These are phyloP conservation scores for Nemania diffusa DNA, from an alignment of 2,329 filamentous ascomycete species.

Conservation along the genomic window DNA sequence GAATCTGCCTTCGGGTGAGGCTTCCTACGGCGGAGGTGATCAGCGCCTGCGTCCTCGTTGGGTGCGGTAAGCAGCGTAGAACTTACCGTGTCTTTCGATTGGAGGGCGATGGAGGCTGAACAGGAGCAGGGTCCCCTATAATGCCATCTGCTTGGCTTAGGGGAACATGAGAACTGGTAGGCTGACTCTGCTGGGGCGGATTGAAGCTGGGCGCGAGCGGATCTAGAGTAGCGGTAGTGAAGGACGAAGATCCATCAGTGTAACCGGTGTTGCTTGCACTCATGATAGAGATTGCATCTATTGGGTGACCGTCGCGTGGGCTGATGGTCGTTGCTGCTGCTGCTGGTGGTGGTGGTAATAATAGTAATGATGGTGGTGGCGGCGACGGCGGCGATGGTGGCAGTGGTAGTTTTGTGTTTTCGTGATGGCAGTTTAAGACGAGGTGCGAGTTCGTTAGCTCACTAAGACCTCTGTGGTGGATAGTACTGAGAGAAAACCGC, in stretches of 20 bases:
- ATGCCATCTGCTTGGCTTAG: neutral
- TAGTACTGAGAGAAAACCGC: slow-evolving; percentile 6
- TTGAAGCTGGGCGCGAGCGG: slow-evolving; percentile 10
- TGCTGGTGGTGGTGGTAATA: slow-evolving; percentile 2
- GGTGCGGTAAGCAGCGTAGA: neutral
- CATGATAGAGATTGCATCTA: slow-evolving; percentile 23
- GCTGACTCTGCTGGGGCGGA: neutral
- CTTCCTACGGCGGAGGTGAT: neutral
- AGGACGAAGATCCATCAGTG: neutral
- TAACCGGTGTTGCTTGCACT: slow-evolving; percentile 13
- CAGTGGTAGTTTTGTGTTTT: neutral
- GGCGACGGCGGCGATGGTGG: neutral
- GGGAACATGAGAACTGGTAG: neutral
- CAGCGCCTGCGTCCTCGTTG: neutral
- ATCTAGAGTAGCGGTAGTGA: neutral
- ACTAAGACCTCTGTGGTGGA: neutral
- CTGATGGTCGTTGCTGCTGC: neutral
- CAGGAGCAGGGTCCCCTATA: neutral
- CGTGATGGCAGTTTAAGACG: neutral
- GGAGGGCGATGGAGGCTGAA: neutral
- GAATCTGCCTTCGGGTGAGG: neutral
- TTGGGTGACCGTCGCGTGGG: neutral
- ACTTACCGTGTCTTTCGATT: slow-evolving; percentile 8
- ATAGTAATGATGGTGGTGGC: neutral
- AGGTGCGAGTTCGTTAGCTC: neutral